Evolutionary conservation across 2,329 filamentous ascomycete genomes (phyloP), one percentile per base, ranked within the genome.

Genomic region (Magnaporthiopsis rhizophila): DNA sequence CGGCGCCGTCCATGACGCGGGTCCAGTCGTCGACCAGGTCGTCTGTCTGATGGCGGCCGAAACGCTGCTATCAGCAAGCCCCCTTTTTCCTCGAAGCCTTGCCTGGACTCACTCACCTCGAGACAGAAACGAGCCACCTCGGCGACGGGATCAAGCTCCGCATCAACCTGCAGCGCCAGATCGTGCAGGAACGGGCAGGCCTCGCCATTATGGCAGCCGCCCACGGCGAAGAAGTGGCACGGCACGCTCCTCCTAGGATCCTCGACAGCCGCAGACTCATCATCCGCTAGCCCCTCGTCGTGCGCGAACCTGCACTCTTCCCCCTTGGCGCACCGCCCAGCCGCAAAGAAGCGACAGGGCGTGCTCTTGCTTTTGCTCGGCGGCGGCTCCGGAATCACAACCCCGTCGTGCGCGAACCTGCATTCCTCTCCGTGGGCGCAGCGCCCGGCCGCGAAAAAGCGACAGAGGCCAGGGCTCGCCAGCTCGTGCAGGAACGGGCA

Each of bases 1-100:
- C 66, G 3, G 71, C 72, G 0, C 74, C 75, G 13, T 66, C 32
- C 15, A 71, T 58, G 34, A 67, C 64, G 1, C 69, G 66, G n/a
- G 60, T 61, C 66, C 66, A 69, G 1, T 58, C 59, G 11, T 65
- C 59, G 58, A 57, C 60, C 4, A n/a, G 57, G n/a, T 65, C 64
- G n/a, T 67, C 65, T 21, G 64, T 36, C 56, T 58, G 30, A 18
- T 15, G 34, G 11, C 34, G 11, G 9, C 7, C 32, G 32, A 9
- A 34, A 34, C 32, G 32, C 32, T 34, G 9, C 9, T 34, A 36
- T 36, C 34, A 36, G 34, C 34, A 36, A 36, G 8, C 34, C 11
- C 34, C 34, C 7, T 12, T 36, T 7, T 9, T n/a, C n/a, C 30
- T 32, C 30, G 30, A 32, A 8, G 30, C 30, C 50, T 34, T 9